Conservation (phyloP, 257 asterid species). For the Petrea volubilis region DNA sequence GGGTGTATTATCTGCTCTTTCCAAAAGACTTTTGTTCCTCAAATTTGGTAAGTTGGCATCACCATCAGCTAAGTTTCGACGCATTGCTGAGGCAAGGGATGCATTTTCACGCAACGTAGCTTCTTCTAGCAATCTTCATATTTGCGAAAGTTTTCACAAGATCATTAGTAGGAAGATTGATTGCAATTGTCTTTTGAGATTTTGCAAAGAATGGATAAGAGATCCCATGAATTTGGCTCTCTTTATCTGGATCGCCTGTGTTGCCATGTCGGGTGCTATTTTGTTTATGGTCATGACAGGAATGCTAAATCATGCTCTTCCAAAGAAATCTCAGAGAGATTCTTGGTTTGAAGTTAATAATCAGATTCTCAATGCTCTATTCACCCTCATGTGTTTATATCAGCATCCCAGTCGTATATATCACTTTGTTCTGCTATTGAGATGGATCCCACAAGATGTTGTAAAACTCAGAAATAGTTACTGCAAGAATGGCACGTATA, state of each 20-base stretch:
- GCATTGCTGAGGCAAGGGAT: constrained; percentile 61
- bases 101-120: constrained; percentile 75
- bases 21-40: constrained; percentile 46
- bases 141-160: constrained; percentile 67
- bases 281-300: constrained; percentile 88
- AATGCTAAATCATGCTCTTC: constrained; percentile 75
- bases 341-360: constrained; percentile 91
- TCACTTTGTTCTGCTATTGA: constrained; percentile 59
- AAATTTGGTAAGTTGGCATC: constrained; percentile 63
- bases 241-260: constrained; percentile 64
- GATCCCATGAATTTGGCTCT: constrained; percentile 77
- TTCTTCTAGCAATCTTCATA: constrained; percentile 67
- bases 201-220: constrained; percentile 75
- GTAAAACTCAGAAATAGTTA: constrained; percentile 47
- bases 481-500: constrained; percentile 59
- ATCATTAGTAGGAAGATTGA: constrained; percentile 60
- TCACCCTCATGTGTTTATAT: constrained; percentile 88
- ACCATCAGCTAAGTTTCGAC: constrained; percentile 65
- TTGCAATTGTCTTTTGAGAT: constrained; percentile 47
- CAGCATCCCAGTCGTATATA: constrained; percentile 78
- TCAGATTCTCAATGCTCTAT: constrained; percentile 83
- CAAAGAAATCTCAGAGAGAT: constrained; percentile 68
- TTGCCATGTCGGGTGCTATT: constrained; percentile 88
- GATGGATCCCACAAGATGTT: constrained; percentile 55
- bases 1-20: constrained; percentile 32